Conservation (phyloP, 2,329 filamentous ascomycete genomes). For the Xylaria sp. region DNA sequence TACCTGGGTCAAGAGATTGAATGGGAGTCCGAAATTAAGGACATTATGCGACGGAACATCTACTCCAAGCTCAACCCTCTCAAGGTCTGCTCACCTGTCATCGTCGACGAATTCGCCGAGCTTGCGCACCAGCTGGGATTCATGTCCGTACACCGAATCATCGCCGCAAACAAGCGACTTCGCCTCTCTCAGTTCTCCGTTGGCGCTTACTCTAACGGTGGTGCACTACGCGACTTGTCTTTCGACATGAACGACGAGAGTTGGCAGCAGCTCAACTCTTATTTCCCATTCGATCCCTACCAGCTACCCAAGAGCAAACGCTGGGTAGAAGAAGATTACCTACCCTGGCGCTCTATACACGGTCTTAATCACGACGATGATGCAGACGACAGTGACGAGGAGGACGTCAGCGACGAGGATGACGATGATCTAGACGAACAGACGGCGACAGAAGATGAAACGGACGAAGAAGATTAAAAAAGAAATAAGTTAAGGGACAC, state of each 20-base stretch:
- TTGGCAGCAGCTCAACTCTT: constrained; percentile 81
- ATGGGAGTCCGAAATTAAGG: constrained; percentile 71
- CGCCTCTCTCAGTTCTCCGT: constrained; percentile 67
- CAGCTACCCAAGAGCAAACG: constrained; percentile 78
- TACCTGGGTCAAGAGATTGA: constrained; percentile 66
- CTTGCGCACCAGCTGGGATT: constrained; percentile 81
- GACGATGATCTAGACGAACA: constrained; percentile 43
- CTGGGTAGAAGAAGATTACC: constrained; percentile 82
- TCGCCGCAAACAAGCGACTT: constrained; percentile 89
- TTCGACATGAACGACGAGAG: constrained; percentile 61
- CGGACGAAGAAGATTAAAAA: constrained; percentile 36
- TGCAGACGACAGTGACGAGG: constrained; percentile 50
- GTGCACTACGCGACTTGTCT: constrained; percentile 49
- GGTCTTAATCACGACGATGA: constrained; percentile 57
- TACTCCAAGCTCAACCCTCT: constrained; percentile 88
- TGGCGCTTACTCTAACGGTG: constrained; percentile 51
- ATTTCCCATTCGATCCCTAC: constrained; percentile 97
- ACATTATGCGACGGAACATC: constrained; percentile 70
- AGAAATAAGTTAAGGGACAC: neutral
- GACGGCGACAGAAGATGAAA: constrained; percentile 48
- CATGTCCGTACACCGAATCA: constrained; percentile 79
- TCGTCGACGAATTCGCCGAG: constrained; percentile 86
- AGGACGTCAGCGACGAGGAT: constrained; percentile 44
- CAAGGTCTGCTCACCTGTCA: constrained; percentile 85
- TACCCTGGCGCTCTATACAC: constrained; percentile 70